These are phyloP conservation scores for Sonneratia alba DNA, from an alignment of 345 rosid species.

Conservation along the genomic window DNA sequence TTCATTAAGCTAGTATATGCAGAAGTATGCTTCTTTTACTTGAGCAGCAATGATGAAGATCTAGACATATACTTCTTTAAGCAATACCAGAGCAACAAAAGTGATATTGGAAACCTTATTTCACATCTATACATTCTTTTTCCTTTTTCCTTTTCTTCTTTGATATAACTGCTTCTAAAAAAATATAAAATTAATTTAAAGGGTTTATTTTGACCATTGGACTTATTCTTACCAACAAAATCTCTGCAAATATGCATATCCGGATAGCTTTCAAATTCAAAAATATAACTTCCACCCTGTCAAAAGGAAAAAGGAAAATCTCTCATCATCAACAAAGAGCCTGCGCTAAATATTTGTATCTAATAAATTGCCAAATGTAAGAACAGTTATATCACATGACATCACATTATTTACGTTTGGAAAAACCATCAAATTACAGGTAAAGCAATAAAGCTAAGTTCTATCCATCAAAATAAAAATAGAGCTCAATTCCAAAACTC, in stretches of 20 bases:
- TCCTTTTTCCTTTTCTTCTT: neutral
- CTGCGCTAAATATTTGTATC: slow-evolving; percentile 2
- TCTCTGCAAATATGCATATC: slow-evolving; percentile 77
- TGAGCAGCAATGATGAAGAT: too few relatives aligned
- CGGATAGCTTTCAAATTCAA: slow-evolving; percentile 68
- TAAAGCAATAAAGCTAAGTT: neutral
- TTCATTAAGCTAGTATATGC: neutral
- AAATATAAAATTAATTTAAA: too few relatives aligned
- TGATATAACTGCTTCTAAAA: neutral
- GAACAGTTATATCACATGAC: neutral
- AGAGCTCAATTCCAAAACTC: neutral
- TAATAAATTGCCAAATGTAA: neutral
- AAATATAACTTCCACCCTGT: slow-evolving; percentile 68
- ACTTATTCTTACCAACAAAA: slow-evolving; percentile 55
- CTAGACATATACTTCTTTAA: neutral
- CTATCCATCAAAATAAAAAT: too few relatives aligned
- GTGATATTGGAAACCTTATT: neutral
- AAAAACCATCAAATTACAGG: neutral
- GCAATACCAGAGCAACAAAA: neutral
- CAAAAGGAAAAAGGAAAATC: slow-evolving; percentile 8
- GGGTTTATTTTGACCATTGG: neutral
- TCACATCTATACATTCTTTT: neutral
- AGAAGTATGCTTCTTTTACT: neutral
- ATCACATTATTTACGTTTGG: neutral
- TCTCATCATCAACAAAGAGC: slow-evolving; percentile 4